Base-by-base conservation (phyloP, 371 early-diverging fungal genomes). In the Mortierella sp. region DNA sequence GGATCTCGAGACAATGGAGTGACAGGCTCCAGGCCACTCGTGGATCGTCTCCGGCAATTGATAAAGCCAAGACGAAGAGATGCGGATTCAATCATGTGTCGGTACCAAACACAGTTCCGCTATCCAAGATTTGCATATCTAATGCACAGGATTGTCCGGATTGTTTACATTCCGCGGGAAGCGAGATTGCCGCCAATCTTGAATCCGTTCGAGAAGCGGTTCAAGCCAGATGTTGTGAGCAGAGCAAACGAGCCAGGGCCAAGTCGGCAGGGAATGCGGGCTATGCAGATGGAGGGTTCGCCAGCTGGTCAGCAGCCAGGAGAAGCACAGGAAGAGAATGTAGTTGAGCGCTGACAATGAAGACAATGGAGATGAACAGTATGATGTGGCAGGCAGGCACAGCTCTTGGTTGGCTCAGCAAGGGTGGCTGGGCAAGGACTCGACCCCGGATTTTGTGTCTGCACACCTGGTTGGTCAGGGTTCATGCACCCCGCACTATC, bases 111-210 rank as follows among this genome's bases (percentile, higher is more conserved):
- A 0, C 57, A 49, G 50, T 68, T 76, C 40, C 44, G 54, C 16
- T 62, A 37, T 40, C 77, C 69, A 9, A 57, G 52, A n/a, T 24
- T 39, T 25, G 69, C 77, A 21, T 76, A 76, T 25, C 21, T 56
- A 43, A 44, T 65, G 41, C 77, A 76, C 25, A 46, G 48, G 27
- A 3, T 69, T 1, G 29, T 69, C 37, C 69, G 77, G 17, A 44
- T 14, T 9, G 2, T 69, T 3, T 54, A 39, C n/a, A 49, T 76
- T 4, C 77, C 77, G 8, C 47, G 41, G 17, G 45, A 52, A 19
- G 69, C 24, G 34, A 60, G 77, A 2, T n/a, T 76, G 29, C 58
- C 64, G 8, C 60, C 60, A 13, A 76, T 76, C 25, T 54, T 65
- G 21, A 48, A 60, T 17, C 77, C 77, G 8, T 50, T 63, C 19